These are phyloP conservation scores for Aspergillus leporis DNA, from an alignment of 495 filamentous ascomycete species.

Conservation along the genomic window DNA sequence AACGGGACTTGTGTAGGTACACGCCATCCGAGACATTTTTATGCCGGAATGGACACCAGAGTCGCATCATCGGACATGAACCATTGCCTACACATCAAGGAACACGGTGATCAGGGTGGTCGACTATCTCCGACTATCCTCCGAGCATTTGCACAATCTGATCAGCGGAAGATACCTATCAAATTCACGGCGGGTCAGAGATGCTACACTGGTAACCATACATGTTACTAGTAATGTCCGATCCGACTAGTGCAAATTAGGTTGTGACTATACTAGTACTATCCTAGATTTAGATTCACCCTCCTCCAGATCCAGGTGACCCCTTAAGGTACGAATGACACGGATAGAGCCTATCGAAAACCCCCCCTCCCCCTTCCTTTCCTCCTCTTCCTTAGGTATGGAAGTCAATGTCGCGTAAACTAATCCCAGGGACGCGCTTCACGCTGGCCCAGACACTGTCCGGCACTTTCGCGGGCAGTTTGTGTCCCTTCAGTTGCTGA, in stretches of 20 bases:
- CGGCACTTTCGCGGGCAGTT: conserved; percentile 75
- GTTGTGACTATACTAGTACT: not conserved
- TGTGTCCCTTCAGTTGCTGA: conserved; percentile 82
- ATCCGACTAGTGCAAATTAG: not conserved
- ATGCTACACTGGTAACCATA: not conserved
- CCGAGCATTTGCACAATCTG: not conserved
- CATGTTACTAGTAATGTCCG: not conserved
- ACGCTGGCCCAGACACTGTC: conserved; percentile 90
- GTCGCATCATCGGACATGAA: not conserved
- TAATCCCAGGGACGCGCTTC: conserved; percentile 52
- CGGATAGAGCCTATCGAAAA: not conserved
- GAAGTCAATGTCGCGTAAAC: conserved; percentile 18
- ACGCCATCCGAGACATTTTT: not conserved
- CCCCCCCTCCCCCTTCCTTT: too few relatives aligned
- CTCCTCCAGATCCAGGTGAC: not conserved
- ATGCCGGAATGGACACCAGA: not conserved
- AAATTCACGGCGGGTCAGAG: not conserved
- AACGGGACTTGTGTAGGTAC: not conserved
- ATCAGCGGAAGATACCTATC: not conserved
- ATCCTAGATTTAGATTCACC: not conserved
- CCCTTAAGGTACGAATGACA: not conserved
- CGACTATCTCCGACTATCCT: not conserved
- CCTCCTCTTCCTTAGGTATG: conserved; percentile 3
- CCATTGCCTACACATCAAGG: not conserved
- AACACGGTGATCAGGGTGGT: too few relatives aligned